A percentile compares a stretch with the other conserved stretches of the same genome.
These are phyloP conservation scores for Flaveria brownii DNA, from an alignment of 129 eudicot species.

Conservation along the genomic window DNA sequence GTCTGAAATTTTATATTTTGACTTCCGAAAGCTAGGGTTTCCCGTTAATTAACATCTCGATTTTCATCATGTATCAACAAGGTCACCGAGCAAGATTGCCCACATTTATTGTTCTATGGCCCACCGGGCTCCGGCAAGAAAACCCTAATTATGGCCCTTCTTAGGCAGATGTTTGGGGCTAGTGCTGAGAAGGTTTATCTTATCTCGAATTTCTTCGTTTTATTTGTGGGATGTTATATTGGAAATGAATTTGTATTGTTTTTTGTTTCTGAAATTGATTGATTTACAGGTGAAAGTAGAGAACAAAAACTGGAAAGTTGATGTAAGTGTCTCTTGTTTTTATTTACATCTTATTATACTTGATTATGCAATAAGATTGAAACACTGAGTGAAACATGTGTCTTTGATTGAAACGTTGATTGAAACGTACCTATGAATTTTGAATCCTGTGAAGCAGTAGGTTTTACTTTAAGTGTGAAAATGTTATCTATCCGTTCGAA, in stretches of 20 bases:
- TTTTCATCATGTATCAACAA: constrained; percentile 26
- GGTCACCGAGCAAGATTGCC: constrained; percentile 98
- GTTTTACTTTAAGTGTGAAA: too few relatives aligned
- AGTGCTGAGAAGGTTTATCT: constrained; percentile 79
- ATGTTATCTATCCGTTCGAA: too few relatives aligned
- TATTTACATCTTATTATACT: not conserved
- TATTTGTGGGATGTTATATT: not conserved
- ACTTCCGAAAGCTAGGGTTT: constrained; percentile 19
- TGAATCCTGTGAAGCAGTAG: not conserved
- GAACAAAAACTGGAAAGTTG: constrained; percentile 88
- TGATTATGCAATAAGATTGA: not conserved
- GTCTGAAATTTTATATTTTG: not conserved
- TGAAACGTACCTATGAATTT: not conserved
- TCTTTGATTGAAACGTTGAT: not conserved
- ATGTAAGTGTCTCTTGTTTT: constrained; percentile 56
- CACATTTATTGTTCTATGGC: constrained; percentile 88
- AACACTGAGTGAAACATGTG: not conserved
- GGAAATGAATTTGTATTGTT: too few relatives aligned
- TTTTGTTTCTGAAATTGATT: constrained; percentile 16
- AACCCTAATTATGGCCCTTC: constrained; percentile 98
- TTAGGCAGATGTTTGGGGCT: constrained; percentile 92
- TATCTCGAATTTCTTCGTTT: not conserved
- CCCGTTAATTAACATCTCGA: not conserved
- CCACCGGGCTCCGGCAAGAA: constrained; percentile 97
- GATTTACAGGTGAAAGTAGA: constrained; percentile 82